Evolutionary conservation across 1,284 basidiomycete species (phyloP).

Genomic region (Phellopilus nigrolimitatus): DNA sequence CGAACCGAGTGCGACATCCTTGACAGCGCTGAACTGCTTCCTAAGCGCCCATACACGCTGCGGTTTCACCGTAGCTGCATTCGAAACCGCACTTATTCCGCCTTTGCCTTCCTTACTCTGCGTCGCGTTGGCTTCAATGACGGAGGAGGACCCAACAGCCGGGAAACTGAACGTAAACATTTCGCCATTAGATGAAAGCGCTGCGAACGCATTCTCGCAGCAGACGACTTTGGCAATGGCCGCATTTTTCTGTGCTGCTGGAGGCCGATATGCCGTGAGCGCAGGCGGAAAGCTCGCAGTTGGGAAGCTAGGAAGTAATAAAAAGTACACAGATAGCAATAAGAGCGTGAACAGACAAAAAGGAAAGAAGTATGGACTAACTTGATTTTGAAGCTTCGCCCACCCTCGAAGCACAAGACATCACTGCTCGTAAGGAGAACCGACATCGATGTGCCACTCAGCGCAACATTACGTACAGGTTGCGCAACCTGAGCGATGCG

Average conservation of each 20-base stretch:
- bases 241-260: constrained; percentile 64
- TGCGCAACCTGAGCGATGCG: constrained; percentile 77
- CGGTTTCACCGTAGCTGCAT: constrained; percentile 54
- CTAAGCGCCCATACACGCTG: constrained; percentile 90
- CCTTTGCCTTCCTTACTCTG: constrained; percentile 31
- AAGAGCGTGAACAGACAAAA: no score
- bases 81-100: no score
- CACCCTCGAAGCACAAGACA: constrained; percentile 81
- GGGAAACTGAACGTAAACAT: constrained; percentile 82
- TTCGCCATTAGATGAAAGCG: constrained; percentile 85
- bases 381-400: constrained; percentile 72
- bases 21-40: constrained; percentile 82
- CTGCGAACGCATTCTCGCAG: constrained; percentile 81
- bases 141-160: constrained; percentile 40
- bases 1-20: constrained; percentile 84
- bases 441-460: constrained; percentile 80
- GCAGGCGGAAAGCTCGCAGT: constrained; percentile 65
- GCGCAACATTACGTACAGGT: constrained; percentile 62
- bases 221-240: constrained; percentile 79
- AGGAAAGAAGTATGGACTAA: constrained; percentile 33
- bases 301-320: constrained; percentile 49
- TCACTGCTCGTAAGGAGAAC: constrained; percentile 74
- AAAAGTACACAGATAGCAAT: constrained; percentile 14
- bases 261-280: constrained; percentile 75
- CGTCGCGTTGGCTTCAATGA: constrained; percentile 26